phyloP scores from a whole-genome alignment of 176 grass and related monocot genomes.

The Luzula sylvatica region DNA sequence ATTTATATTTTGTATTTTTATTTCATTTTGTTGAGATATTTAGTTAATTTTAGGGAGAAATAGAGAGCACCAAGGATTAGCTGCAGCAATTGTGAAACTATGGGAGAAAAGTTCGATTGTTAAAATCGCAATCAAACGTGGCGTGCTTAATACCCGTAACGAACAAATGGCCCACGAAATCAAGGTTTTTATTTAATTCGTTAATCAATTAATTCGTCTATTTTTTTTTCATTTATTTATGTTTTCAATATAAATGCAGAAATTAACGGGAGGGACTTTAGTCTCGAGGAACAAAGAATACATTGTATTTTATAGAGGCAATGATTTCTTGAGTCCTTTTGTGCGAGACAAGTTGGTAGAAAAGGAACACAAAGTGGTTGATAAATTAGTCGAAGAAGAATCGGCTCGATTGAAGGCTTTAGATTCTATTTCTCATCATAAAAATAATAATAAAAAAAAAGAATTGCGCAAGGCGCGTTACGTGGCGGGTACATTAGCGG shows the following conservation, averaged over 20 bases:
- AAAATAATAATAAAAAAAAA: no score
- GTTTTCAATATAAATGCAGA: constrained; percentile 39
- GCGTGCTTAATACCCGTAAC: constrained; percentile 65
- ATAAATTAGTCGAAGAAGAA: constrained; percentile 71
- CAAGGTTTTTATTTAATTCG: constrained; percentile 43
- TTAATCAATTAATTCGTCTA: background rate
- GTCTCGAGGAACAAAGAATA: constrained; percentile 95
- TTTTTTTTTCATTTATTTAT: background rate
- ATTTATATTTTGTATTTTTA: background rate
- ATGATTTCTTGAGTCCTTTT: constrained; percentile 74
- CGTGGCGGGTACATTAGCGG: constrained; percentile 78
- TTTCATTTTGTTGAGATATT: background rate
- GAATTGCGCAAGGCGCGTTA: constrained; percentile 31
- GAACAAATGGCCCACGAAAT: constrained; percentile 92
- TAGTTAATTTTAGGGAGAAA: constrained; percentile 56
- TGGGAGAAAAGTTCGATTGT: constrained; percentile 97
- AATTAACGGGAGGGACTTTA: constrained; percentile 91
- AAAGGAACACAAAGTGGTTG: constrained; percentile 48
- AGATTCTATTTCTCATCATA: background rate
- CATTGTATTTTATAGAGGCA: constrained; percentile 86
- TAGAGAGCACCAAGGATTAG: constrained; percentile 86
- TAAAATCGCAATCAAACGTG: constrained; percentile 91
- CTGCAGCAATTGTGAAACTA: constrained; percentile 82
- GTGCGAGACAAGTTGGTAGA: constrained; percentile 52
- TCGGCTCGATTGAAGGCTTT: constrained; percentile 55